phyloP scores from a whole-genome alignment of 106 monocot genomes.

The Vanilla planifolia region DNA sequence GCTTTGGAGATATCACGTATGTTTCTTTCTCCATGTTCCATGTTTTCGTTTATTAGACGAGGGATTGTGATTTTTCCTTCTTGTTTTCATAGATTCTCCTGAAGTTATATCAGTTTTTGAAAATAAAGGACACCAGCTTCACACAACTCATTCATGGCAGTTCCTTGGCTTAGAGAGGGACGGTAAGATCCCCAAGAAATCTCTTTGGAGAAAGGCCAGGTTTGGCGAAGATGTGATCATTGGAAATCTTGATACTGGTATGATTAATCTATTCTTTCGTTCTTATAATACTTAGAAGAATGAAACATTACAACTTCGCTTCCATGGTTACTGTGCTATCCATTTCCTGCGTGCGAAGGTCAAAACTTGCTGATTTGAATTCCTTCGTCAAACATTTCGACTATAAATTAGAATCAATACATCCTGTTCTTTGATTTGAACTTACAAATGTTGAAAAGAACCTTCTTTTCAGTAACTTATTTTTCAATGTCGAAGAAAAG shows the following conservation, averaged over 20 bases:
- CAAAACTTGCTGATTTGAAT: too few relatives aligned
- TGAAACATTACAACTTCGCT: not conserved
- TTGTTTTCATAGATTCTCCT: constrained; percentile 24
- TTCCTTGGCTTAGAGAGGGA: constrained; percentile 22
- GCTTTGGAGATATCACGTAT: constrained; percentile 45
- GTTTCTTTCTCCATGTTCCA: too few relatives aligned
- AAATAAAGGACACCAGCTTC: constrained; percentile 28
- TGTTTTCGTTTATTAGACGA: not conserved
- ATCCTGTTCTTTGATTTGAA: too few relatives aligned
- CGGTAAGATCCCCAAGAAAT: not conserved
- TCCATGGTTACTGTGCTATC: not conserved
- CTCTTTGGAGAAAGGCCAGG: constrained; percentile 20
- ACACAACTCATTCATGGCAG: constrained; percentile 60
- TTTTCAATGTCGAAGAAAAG: too few relatives aligned
- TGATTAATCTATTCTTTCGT: not conserved
- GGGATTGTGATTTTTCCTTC: not conserved
- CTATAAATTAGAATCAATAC: too few relatives aligned
- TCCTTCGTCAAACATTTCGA: too few relatives aligned
- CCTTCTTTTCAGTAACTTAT: too few relatives aligned
- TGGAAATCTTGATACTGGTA: constrained; percentile 24
- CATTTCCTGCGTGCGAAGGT: not conserved
- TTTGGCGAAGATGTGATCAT: constrained; percentile 29
- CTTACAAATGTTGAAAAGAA: too few relatives aligned
- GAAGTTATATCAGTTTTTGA: constrained; percentile 43
- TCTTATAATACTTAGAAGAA: too few relatives aligned